Evolutionary conservation across 2,329 filamentous ascomycete genomes (phyloP).

Genomic region (Parafenestella ontariensis): DNA sequence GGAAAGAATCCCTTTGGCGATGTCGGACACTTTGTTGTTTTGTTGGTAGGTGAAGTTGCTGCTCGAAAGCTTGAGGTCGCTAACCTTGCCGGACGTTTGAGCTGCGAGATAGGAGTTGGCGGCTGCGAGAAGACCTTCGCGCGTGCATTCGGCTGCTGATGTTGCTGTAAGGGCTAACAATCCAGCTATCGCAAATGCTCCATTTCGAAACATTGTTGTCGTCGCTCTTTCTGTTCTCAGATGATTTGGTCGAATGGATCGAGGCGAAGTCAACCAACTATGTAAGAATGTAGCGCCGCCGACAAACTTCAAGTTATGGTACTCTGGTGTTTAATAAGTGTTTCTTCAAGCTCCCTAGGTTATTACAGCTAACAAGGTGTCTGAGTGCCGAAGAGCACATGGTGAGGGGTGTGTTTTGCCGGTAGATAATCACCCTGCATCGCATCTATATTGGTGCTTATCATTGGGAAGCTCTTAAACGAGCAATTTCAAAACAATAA

Average conservation of each 20-base stretch:
- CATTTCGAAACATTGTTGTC: background rate
- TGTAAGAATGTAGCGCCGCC: background rate
- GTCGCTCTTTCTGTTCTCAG: background rate
- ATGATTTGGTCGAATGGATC: background rate
- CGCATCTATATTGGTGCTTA: conserved; percentile 22
- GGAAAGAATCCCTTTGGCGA: conserved; percentile 27
- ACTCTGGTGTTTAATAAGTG: background rate
- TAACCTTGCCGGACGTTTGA: conserved; percentile 26
- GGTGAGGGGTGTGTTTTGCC: conserved; percentile 12
- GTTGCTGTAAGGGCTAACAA: background rate
- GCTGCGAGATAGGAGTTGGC: conserved; percentile 35
- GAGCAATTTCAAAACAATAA: conserved; percentile 13
- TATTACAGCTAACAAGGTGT: background rate
- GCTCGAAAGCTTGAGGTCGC: conserved; percentile 24
- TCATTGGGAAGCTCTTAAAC: conserved; percentile 25
- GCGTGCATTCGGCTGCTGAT: conserved; percentile 30
- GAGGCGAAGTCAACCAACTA: background rate
- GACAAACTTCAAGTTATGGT: background rate
- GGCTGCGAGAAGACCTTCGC: conserved; percentile 32
- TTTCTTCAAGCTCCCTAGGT: background rate
- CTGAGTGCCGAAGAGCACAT: conserved; percentile 1
- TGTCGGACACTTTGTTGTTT: conserved; percentile 38
- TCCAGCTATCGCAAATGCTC: background rate
- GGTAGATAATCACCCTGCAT: conserved; percentile 11
- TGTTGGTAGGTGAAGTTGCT: conserved; percentile 38